Conservation (phyloP, 352 stramenopile genomes). For the Globisporangium heterothallicum region DNA sequence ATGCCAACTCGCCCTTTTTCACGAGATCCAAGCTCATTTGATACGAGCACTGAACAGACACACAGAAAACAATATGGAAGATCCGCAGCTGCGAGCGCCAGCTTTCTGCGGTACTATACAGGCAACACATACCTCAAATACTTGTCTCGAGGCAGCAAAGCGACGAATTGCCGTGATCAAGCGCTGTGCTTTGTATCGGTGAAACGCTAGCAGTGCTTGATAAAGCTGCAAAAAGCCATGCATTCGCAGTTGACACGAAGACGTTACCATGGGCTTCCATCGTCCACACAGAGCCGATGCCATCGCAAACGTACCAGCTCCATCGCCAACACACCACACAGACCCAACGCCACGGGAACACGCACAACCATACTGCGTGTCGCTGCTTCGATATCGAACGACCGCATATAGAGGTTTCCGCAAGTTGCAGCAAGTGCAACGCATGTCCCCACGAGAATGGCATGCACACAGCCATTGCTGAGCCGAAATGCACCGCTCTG, state of each 20-base stretch:
- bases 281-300: no score
- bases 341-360: neutral
- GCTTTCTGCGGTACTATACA: neutral
- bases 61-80: neutral
- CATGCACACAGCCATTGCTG: neutral
- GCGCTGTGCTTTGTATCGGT: neutral
- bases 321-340: neutral
- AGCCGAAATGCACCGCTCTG: neutral
- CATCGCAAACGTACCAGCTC: constrained; percentile 8
- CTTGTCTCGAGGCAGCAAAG: neutral
- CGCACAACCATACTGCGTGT: neutral
- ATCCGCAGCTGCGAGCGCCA: neutral
- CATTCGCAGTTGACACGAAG: neutral
- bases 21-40: constrained; percentile 30
- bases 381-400: constrained; percentile 1
- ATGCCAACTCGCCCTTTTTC: constrained; percentile 55
- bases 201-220: constrained; percentile 4
- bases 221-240: constrained; percentile 8
- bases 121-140: constrained; percentile 9
- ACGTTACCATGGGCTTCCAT: no score
- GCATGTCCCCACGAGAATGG: neutral
- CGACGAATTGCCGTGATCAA: neutral
- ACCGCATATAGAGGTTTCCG: neutral
- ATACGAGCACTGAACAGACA: constrained; percentile 21
- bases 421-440: neutral